These are phyloP conservation scores for Tricholoma matsutake DNA, from an alignment of 768 basidiomycete species.

Conservation along the genomic window DNA sequence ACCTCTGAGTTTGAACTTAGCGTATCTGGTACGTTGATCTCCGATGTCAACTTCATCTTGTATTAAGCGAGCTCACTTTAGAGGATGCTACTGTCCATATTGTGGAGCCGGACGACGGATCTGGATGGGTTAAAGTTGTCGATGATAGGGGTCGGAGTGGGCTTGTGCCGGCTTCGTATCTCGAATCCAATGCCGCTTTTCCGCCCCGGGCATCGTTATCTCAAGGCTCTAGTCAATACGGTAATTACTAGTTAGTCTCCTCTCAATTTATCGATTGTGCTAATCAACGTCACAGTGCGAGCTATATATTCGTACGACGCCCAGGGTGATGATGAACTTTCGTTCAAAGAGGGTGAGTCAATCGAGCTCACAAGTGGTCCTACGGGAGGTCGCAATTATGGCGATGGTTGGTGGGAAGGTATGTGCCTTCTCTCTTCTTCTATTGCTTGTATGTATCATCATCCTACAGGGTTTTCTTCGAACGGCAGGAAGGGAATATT, in stretches of 20 bases:
- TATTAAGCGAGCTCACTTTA: conserved; percentile 22
- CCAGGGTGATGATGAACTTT: conserved; percentile 69
- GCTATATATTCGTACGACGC: conserved; percentile 79
- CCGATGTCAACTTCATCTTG: neutral
- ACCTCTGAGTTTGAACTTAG: conserved; percentile 76
- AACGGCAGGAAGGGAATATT: conserved; percentile 74
- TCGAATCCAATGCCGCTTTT: conserved; percentile 37
- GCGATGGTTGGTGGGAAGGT: conserved; percentile 90
- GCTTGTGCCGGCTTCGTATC: conserved; percentile 83
- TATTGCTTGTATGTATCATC: conserved; percentile 18
- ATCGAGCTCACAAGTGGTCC: conserved; percentile 64
- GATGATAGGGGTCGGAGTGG: conserved; percentile 59
- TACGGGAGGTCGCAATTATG: conserved; percentile 62
- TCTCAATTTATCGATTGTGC: neutral
- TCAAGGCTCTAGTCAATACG: conserved; percentile 44
- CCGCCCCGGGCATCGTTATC: conserved; percentile 14
- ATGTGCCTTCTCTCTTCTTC: conserved; percentile 16
- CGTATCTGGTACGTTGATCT: conserved; percentile 48
- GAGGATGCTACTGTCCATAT: conserved; percentile 66
- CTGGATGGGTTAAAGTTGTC: conserved; percentile 80
- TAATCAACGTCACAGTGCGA: conserved; percentile 49
- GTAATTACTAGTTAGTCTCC: conserved; percentile 35
- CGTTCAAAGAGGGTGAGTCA: conserved; percentile 55
- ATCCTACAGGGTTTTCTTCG: conserved; percentile 52
- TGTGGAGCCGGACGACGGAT: conserved; percentile 79